Percentiles rank a stretch among this genome's conserved stretches.
Evolutionary conservation across 2,329 filamentous ascomycete genomes (phyloP).

Genomic region (Aspergillus neoniger): DNA sequence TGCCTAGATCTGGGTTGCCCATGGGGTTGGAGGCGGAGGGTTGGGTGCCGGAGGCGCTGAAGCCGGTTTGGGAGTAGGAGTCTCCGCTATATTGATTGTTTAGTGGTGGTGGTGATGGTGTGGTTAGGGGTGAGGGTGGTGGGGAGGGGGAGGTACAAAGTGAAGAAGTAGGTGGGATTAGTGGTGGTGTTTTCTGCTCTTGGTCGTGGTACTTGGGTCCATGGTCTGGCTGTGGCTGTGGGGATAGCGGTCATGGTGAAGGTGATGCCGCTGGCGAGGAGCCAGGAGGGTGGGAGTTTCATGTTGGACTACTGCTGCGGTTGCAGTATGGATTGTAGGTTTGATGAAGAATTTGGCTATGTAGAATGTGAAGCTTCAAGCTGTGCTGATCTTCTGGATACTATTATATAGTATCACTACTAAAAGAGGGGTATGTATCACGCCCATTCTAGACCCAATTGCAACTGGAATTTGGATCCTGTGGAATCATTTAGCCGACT

Average conservation of each 20-base stretch:
- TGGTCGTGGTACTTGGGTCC: conserved; percentile 1
- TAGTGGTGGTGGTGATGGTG: neutral
- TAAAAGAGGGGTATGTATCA: neutral
- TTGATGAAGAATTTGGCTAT: neutral
- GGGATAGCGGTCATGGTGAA: conserved; percentile 12
- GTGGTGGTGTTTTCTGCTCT: neutral
- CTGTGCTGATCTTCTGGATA: neutral
- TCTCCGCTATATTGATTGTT: conserved; percentile 50
- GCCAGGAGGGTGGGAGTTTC: conserved; percentile 14
- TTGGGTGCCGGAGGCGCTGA: conserved; percentile 54
- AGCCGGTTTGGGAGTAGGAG: conserved; percentile 62
- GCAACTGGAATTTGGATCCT: neutral
- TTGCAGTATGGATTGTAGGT: neutral
- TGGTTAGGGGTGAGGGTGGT: neutral
- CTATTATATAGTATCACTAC: neutral
- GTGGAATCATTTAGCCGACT: neutral
- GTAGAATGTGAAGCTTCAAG: neutral
- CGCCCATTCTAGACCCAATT: neutral
- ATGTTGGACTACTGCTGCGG: neutral
- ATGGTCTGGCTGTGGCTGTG: conserved; percentile 23
- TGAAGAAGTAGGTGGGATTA: conserved; percentile 42
- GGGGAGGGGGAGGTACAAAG: conserved; percentile 38
- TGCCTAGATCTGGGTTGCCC: conserved; percentile 57
- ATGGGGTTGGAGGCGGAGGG: conserved; percentile 59
- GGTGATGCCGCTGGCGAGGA: conserved; percentile 4